phyloP scores from a whole-genome alignment of 352 stramenopile genomes.

The Phytophthora pinifolia region DNA sequence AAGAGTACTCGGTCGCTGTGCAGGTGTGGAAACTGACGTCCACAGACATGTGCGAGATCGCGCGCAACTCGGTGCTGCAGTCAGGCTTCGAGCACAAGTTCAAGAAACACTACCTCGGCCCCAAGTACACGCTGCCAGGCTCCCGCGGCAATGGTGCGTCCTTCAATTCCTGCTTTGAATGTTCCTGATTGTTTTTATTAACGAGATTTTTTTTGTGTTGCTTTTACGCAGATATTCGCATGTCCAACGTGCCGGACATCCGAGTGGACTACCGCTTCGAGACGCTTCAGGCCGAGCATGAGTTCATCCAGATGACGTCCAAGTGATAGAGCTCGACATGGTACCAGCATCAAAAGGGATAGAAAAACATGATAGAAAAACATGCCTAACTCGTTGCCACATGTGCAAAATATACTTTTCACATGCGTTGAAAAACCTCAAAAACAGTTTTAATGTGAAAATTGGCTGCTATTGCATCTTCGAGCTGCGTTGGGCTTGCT shows the following conservation, averaged over 20 bases:
- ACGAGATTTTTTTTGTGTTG: constrained; percentile 14
- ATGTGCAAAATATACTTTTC: constrained; percentile 7
- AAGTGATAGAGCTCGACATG: constrained; percentile 1
- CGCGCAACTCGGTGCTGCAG: constrained; percentile 97
- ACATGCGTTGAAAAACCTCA: constrained; percentile 1
- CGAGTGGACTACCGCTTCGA: constrained; percentile 90
- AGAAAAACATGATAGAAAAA: no score
- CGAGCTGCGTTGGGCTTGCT: constrained; percentile 11
- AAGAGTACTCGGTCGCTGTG: constrained; percentile 94
- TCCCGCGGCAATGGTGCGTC: constrained; percentile 75
- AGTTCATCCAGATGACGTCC: constrained; percentile 62
- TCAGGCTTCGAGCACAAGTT: constrained; percentile 97
- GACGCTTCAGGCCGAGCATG: constrained; percentile 69
- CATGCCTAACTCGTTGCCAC: no score
- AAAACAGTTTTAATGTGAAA: constrained; percentile 23
- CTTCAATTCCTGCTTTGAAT: not conserved
- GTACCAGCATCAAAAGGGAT: no score
- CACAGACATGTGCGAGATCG: constrained; percentile 98
- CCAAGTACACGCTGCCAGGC: constrained; percentile 84
- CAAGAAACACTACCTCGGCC: constrained; percentile 97
- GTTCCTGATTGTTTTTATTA: constrained; percentile 2
- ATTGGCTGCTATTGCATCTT: no score
- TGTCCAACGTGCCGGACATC: constrained; percentile 95
- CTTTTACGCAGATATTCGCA: constrained; percentile 80
- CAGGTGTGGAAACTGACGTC: constrained; percentile 96